Base-by-base conservation (phyloP, 2,329 filamentous ascomycete genomes). In the Hypoxylon sp. region DNA sequence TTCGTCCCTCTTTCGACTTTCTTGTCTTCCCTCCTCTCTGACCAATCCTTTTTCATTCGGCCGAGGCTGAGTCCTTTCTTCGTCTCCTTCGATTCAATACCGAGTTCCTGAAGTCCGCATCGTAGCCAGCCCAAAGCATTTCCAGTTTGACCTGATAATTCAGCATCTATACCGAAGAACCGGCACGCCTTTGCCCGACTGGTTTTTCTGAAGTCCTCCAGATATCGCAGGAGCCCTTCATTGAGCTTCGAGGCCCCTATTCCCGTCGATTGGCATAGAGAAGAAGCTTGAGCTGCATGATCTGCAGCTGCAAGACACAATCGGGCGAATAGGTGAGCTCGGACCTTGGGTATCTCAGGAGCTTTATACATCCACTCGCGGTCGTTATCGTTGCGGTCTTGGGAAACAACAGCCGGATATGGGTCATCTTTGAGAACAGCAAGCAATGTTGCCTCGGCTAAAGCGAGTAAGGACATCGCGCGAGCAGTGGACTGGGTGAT, bases 311-410 rank as follows among this genome's bases (percentile, higher is more conserved):
- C 93, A 10, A 98, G 86, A 78, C 94, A 98, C 6, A 98, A 84
- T 0, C 95, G 87, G 1, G 94, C 94, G 77, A 97, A 97, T 1
- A 99, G 85, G 76, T 97, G 91, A 7, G 94, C 94, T 51, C 95
- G 90, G 17, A 97, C 94, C 77, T 95, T 95, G 31, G 94, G 92
- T 54, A 98, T 93, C 56, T 94, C 90, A 0, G 95, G 94, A 0
- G 94, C 88, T 75, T 92, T 93, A 79, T 96, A 97, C 94, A 98
- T 98, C 95, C 95, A 99, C 73, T 98, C 95, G 68, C 88, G 94
- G 79, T 95, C 94, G 73, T 91, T 90, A 59, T 91, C 89, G 77
- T 97, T 97, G 53, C 95, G 88, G 63, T 91, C 89, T 75, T 97
- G 93, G 0, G 94, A 90, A 2, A 97, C 91, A 6, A 91, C 88